These are phyloP conservation scores for Tephrocybe sp. DNA, from an alignment of 768 basidiomycete genomes.

Conservation along the genomic window DNA sequence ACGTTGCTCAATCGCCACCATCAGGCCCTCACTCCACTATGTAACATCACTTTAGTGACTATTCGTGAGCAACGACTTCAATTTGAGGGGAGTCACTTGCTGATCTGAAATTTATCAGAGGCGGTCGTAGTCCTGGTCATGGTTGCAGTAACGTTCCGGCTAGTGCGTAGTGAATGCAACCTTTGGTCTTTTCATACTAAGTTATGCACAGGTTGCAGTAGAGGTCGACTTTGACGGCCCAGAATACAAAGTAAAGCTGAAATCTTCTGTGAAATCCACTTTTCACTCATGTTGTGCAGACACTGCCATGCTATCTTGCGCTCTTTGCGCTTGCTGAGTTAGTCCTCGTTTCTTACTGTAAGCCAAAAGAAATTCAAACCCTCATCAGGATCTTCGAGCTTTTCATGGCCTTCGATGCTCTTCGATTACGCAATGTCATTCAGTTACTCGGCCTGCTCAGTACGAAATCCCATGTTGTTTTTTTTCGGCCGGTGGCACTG, in stretches of 20 bases:
- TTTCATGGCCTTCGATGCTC: constrained; percentile 80
- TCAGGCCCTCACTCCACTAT: constrained; percentile 3
- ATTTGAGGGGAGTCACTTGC: neutral
- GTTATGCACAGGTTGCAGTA: constrained; percentile 43
- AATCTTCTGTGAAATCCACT: neutral
- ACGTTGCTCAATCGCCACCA: neutral
- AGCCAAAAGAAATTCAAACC: constrained; percentile 7
- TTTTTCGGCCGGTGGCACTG: neutral
- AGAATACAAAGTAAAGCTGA: constrained; percentile 49
- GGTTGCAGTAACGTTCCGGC: constrained; percentile 68
- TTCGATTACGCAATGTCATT: constrained; percentile 73
- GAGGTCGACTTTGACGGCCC: constrained; percentile 38
- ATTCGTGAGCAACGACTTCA: constrained; percentile 52
- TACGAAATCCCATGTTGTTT: constrained; percentile 26
- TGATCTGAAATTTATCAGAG: constrained; percentile 42
- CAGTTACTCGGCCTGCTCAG: constrained; percentile 73
- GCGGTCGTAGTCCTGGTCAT: constrained; percentile 72
- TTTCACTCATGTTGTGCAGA: constrained; percentile 37
- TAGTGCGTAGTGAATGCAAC: constrained; percentile 36
- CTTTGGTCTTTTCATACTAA: neutral
- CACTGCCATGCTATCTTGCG: constrained; percentile 81
- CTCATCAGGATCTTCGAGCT: constrained; percentile 73
- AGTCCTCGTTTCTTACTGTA: constrained; percentile 17
- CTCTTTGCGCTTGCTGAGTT: constrained; percentile 83
- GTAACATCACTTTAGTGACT: constrained; percentile 36